Evolutionary conservation across 805 yeast genomes (phyloP), one percentile per base, ranked within the genome.

Genomic region (Lachancea meyersii): DNA sequence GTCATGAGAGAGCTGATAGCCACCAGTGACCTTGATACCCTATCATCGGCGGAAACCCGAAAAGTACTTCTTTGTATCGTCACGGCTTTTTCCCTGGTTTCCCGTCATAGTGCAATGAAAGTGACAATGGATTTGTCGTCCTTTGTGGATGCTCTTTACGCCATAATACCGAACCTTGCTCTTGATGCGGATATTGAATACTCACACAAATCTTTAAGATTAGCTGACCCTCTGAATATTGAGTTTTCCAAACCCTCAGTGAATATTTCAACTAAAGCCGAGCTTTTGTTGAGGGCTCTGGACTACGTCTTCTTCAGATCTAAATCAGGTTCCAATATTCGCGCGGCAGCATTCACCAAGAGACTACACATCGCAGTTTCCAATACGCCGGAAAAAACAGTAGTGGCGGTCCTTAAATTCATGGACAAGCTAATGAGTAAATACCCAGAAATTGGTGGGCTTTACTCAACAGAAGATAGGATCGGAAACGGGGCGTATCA

Each of bases 381-480:
- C 39, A 86, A 87, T 42, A 74, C 87, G 13, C 97, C 97, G 3
- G 97, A 91, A 61, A 87, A 87, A 61, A 80, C 96, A 0, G 67
- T 86, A 1, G 70, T 86, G 51, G 95, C 96, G 1, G 62, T 81
- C 1, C 67, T 88, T 38, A 83, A 84, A 56, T 84, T 91, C 49
- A 57, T 91, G 36, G 93, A 86, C 21, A 85, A 86, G 53, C 68
- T 93, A 46, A 71, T 77, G 59, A 78, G 77, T 40, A 75, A 83
- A 58, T 83, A 80, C 60, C 80, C 86, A 32, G 82, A 80, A 40
- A 65, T 87, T 35, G 74, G 78, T 40, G 85, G 94, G 1, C 67
- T 91, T 39, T 87, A 82, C 66, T 79, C 86, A 18, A 86, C 96
- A 1, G 96, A 88, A 37, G 98, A 93, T 58, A 73, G 93, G 50